Base-by-base conservation (phyloP, 371 early-diverging fungal genomes). In the Apophysomyces variabilis region DNA sequence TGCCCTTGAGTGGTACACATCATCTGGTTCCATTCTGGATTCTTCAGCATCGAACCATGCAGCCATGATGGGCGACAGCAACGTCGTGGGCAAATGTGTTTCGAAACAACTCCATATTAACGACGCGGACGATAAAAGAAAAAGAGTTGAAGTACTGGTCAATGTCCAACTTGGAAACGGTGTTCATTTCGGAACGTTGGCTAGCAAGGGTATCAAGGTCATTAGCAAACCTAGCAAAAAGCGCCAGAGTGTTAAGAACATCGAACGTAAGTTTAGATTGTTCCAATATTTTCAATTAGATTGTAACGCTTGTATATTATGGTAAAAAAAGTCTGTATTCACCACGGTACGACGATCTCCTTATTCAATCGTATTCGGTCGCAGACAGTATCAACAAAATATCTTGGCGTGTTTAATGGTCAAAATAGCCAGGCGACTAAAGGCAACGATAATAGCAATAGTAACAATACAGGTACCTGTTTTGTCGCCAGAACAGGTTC, bases 221-320 rank as follows among this genome's bases (percentile, higher is more conserved):
- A 94, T 94, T 62, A 88, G 89, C 74, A 94, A 94, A 72, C 94
- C 94, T 0, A 89, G 90, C 66, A 94, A 94, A 76, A 93, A 93
- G 76, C 79, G 92, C 46, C 95, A 89, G 73, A 94, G 90, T 71
- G 88, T 86, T 35, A 92, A 91, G 74, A 95, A 95, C 70, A 90
- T 92, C 79, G 93, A 93, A 65, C 75, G 85, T 81, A 83, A 82
- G 83, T 71, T 26, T 62, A 11, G 54, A 56, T 37, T 39, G 68
- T 38, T 58, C 21, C 67, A 3, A 39, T 46, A 38, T 58, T 14
- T 43, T 60, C 41, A 8, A 18, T 13, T 43, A 43, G 13, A 7
- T 47, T 47, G 47, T 47, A 47, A 47, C 47, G 18, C 38, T 18
- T 68, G 38, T 47, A 26, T 26, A 2, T 3, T 60, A 71, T 56